Base-by-base conservation (phyloP, 768 basidiomycete genomes). In the Tremella yokohamensis region DNA sequence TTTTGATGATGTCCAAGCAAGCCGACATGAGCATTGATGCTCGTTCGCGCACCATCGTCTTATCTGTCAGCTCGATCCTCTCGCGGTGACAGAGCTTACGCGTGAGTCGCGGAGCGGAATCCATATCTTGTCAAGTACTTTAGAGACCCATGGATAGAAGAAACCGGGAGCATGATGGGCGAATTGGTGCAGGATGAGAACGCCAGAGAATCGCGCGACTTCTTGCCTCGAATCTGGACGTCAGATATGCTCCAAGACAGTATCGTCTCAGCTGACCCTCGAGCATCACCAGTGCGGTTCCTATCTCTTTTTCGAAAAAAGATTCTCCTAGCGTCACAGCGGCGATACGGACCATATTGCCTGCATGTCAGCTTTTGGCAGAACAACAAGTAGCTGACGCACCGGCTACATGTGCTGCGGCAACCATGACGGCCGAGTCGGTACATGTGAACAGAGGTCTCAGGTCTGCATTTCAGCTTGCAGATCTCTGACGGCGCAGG, bases 21-120 rank as follows among this genome's bases (percentile, higher is more conserved):
- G 88, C 88, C 0, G 91, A 90, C n/a, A 99, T 81, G 3, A 98
- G 82, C 65, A 94, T 90, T 0, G 92, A 90, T 0, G 93, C 91
- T 29, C 89, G 88, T 76, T 97, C 94, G 56, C 94, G 81, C 12
- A 97, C 90, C 72, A 90, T 87, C n/a, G 79, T 78, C 77, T 78
- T 24, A n/a, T 13, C 51, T 19, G 12, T 52, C 19, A 38, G 26
- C 16, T 34, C 29, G 18, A 20, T 48, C 51, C 42, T 39, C 37
- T 49, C 11, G 34, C 13, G 15, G 16, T 22, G 15, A 18, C 12
- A 9, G 19, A 18, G 62, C 77, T 48, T 49, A 91, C 84, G 53
- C 92, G 85, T 16, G 87, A 82, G 75, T 99, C 96, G 44, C 93
- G 81, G 20, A 99, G 77, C 3, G 93, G 90, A 1, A 87, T 84